Evolutionary conservation across 75 land plant genomes (phyloP).

Genomic region (Pinus taeda): DNA sequence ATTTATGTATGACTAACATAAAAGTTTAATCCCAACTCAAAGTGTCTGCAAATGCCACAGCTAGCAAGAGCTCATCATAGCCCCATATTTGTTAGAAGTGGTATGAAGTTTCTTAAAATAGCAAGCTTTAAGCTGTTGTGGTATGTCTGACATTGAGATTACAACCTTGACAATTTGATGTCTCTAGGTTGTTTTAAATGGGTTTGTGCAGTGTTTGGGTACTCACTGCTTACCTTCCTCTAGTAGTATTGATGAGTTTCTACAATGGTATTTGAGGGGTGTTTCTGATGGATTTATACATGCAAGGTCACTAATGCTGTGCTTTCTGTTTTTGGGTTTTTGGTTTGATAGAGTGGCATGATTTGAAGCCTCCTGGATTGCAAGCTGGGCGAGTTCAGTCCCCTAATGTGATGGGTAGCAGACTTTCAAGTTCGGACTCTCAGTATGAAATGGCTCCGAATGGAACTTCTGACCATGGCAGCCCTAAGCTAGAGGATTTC

Average conservation of each 20-base stretch:
- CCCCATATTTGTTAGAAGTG: too few relatives aligned
- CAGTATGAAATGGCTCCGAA: neutral
- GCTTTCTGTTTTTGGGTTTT: neutral
- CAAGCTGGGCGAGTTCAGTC: conserved; percentile 1
- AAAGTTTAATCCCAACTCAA: too few relatives aligned
- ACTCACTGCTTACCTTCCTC: neutral
- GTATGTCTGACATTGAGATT: too few relatives aligned
- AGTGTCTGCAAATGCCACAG: too few relatives aligned
- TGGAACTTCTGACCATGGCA: neutral
- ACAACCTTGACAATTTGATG: conserved; percentile 28
- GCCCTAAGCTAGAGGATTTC: conserved; percentile 77
- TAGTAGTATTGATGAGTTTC: neutral
- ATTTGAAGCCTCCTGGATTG: neutral
- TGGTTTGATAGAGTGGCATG: conserved; percentile 1
- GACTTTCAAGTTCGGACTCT: neutral
- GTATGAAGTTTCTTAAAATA: too few relatives aligned
- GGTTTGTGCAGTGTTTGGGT: neutral
- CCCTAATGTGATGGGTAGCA: neutral
- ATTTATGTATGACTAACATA: too few relatives aligned
- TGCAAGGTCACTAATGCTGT: neutral
- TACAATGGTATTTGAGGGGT: neutral
- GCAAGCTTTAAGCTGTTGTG: too few relatives aligned
- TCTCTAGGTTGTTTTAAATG: conserved; percentile 32
- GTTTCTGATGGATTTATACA: neutral
- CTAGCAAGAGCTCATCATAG: too few relatives aligned